These are phyloP conservation scores for Dactylellina parvicollis DNA, from an alignment of 2,329 filamentous ascomycete species.

Conservation along the genomic window DNA sequence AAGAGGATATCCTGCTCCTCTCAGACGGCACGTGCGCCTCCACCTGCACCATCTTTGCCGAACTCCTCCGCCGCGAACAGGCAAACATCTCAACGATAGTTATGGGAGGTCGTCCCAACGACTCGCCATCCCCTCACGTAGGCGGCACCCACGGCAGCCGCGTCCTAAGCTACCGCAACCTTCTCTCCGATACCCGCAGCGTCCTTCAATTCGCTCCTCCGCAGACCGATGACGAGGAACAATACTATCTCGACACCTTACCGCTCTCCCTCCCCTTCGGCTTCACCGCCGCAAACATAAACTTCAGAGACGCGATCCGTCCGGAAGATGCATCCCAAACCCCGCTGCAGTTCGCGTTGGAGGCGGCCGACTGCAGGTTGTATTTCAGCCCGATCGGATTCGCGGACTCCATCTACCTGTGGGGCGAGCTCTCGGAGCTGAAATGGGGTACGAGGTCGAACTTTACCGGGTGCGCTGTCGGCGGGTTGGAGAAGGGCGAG, in stretches of 20 bases:
- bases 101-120: constrained; percentile 58
- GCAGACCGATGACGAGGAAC: constrained; percentile 13
- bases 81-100: constrained; percentile 65
- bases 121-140: constrained; percentile 61
- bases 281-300: constrained; percentile 16
- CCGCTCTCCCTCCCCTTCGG: constrained; percentile 33
- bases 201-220: constrained; percentile 5
- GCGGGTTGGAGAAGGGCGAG: constrained; percentile 35
- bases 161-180: constrained; percentile 29
- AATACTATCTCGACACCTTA: constrained; percentile 16
- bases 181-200: constrained; percentile 14
- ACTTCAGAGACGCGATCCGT: constrained; percentile 46
- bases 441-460: constrained; percentile 42
- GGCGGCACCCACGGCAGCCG: constrained; percentile 71
- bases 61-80: constrained; percentile 67
- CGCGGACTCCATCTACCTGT: constrained; percentile 27
- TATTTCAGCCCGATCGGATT: constrained; percentile 60
- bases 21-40: constrained; percentile 70
- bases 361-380: constrained; percentile 66
- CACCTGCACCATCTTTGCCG: constrained; percentile 70
- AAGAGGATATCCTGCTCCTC: constrained; percentile 63
- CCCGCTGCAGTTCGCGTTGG: constrained; percentile 65
- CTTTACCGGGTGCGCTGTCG: constrained; percentile 39
- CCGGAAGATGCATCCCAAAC: constrained; percentile 52
- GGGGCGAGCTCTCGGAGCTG: constrained; percentile 38